These are phyloP conservation scores for Phytophthora chlamydospora DNA, from an alignment of 352 stramenopile species.

Conservation along the genomic window DNA sequence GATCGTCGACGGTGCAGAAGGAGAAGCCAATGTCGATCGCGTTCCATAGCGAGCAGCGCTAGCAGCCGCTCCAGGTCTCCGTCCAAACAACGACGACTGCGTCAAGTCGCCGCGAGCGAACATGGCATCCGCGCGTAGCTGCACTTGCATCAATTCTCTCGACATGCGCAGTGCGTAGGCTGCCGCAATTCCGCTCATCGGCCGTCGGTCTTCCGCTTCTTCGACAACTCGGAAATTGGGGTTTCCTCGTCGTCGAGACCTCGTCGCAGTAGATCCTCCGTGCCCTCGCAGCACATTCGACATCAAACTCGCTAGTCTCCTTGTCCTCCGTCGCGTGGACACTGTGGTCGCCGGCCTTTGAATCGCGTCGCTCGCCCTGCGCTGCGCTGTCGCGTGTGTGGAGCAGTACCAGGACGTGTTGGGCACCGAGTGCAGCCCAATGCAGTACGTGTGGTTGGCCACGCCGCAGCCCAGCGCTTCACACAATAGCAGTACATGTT, in stretches of 20 bases:
- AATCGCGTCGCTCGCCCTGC: conserved; percentile 65
- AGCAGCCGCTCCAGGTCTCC: conserved; percentile 5
- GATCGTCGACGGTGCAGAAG: conserved; percentile 21
- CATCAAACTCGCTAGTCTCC: conserved; percentile 77
- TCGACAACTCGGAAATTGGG: conserved; percentile 32
- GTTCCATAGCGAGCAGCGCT: conserved; percentile 19
- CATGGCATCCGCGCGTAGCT: conserved; percentile 73
- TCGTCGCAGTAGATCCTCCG: conserved; percentile 6
- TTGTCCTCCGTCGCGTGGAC: conserved; percentile 61
- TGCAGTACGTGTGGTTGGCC: conserved; percentile 79
- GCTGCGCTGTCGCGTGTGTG: conserved; percentile 40
- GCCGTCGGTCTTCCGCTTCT: conserved; percentile 42
- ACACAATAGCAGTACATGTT: conserved; percentile 83
- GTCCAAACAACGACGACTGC: conserved; percentile 48
- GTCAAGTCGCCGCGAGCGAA: conserved; percentile 70
- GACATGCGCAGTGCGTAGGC: conserved; percentile 83
- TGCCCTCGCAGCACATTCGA: conserved; percentile 59
- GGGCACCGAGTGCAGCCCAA: conserved; percentile 62
- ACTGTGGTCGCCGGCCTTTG: conserved; percentile 59
- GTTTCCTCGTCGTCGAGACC: conserved; percentile 26
- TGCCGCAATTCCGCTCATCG: conserved; percentile 64
- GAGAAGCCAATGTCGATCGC: conserved; percentile 33
- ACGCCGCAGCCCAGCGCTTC: conserved; percentile 67
- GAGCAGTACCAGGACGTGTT: conserved; percentile 77
- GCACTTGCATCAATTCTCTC: conserved; percentile 72